Evolutionary conservation across 2,329 filamentous ascomycete genomes (phyloP).

Genomic region (Fusarium agapanthi): DNA sequence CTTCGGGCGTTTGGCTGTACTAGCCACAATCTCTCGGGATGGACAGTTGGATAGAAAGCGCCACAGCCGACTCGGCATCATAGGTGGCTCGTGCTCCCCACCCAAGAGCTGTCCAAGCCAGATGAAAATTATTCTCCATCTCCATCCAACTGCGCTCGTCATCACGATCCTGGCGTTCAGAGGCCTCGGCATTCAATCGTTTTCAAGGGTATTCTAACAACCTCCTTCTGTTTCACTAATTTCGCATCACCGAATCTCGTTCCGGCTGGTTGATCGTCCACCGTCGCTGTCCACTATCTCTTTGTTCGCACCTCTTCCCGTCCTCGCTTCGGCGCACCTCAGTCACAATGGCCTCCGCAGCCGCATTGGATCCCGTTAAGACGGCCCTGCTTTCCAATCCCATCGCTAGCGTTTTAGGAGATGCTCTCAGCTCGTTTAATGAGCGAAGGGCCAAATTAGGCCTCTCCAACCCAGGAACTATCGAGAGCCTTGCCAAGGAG

Average conservation of each 20-base stretch:
- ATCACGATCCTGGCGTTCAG: slow-evolving; percentile 46
- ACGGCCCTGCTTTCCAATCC: slow-evolving; percentile 80
- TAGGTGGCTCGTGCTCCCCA: slow-evolving; percentile 45
- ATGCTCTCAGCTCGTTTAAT: slow-evolving; percentile 83
- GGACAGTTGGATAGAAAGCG: neutral
- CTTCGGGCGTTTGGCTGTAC: neutral
- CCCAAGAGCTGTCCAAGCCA: slow-evolving; percentile 40
- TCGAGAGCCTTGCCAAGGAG: slow-evolving; percentile 89
- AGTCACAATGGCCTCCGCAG: slow-evolving; percentile 61
- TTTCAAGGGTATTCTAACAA: slow-evolving; percentile 34
- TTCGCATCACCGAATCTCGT: neutral
- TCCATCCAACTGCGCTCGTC: slow-evolving; percentile 44
- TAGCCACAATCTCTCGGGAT: slow-evolving; percentile 22
- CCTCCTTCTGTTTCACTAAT: slow-evolving; percentile 29
- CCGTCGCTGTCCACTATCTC: slow-evolving; percentile 30
- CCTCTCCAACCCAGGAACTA: slow-evolving; percentile 88
- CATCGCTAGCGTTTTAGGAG: slow-evolving; percentile 72
- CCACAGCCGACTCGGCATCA: slow-evolving; percentile 38
- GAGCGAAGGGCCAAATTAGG: slow-evolving; percentile 89
- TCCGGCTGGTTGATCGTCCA: slow-evolving; percentile 18
- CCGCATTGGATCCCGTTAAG: slow-evolving; percentile 59
- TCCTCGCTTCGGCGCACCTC: slow-evolving; percentile 40
- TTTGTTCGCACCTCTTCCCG: slow-evolving; percentile 27
- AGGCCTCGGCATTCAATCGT: slow-evolving; percentile 38
- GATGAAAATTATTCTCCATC: slow-evolving; percentile 51